A percentile compares a stretch with the other conserved stretches of the same genome.
phyloP scores from a whole-genome alignment of 306 rosid species.

The Vachellia pachyceras region DNA sequence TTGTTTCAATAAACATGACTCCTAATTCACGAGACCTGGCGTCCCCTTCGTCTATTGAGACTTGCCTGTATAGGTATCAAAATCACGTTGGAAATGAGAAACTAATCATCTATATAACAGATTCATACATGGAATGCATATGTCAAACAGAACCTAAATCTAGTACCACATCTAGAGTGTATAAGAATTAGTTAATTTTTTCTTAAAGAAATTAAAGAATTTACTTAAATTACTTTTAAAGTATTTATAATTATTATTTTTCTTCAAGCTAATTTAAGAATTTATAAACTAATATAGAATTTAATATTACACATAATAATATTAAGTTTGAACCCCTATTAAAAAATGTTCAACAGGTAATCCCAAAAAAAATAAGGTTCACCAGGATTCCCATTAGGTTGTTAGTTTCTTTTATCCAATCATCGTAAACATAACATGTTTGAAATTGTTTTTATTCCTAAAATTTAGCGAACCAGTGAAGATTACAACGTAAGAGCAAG shows the following conservation, averaged over 20 bases:
- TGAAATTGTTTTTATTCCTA: not conserved
- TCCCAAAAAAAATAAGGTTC: not conserved
- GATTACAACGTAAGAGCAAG: not conserved
- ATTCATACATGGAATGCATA: not conserved
- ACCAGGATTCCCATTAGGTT: not conserved
- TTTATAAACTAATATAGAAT: too few relatives aligned
- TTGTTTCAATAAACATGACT: conserved; percentile 81
- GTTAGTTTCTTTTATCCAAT: not conserved
- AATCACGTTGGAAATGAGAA: conserved; percentile 16
- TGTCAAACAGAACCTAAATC: not conserved
- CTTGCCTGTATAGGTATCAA: conserved; percentile 59
- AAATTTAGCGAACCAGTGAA: not conserved
- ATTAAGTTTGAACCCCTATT: not conserved
- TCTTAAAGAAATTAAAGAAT: too few relatives aligned
- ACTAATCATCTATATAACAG: not conserved
- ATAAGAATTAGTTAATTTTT: too few relatives aligned
- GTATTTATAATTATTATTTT: too few relatives aligned
- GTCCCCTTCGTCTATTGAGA: conserved; percentile 87
- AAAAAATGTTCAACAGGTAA: not conserved
- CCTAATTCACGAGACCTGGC: conserved; percentile 74
- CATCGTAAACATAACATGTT: not conserved
- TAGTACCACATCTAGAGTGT: too few relatives aligned
- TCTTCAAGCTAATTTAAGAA: too few relatives aligned
- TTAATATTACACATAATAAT: not conserved
- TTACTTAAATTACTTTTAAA: too few relatives aligned